Conservation (phyloP, 1,284 basidiomycete species). For the Gomphus sp. region DNA sequence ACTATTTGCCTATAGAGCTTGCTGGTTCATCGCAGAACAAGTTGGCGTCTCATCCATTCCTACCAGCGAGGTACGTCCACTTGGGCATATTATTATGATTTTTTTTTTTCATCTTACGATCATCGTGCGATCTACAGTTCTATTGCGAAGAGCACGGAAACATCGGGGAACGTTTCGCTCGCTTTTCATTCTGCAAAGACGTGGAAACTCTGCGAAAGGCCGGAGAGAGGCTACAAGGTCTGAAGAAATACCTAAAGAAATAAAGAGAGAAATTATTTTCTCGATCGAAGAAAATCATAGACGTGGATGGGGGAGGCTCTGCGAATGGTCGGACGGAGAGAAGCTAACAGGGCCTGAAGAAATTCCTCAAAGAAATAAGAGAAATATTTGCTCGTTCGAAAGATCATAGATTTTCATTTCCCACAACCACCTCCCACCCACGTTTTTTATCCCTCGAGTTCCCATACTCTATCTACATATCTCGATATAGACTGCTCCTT, state of each 20-base stretch:
- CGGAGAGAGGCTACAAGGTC: slow-evolving; percentile 62
- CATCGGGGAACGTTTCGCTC: slow-evolving; percentile 80
- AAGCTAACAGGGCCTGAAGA: slow-evolving; percentile 62
- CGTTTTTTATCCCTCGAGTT: slow-evolving; percentile 10
- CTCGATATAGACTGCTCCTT: slow-evolving; percentile 55
- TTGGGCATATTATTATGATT: neutral
- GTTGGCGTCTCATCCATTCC: slow-evolving; percentile 88
- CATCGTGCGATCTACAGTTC: slow-evolving; percentile 43
- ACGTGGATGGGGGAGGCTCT: slow-evolving; percentile 47
- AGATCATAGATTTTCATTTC: neutral
- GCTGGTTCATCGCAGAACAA: slow-evolving; percentile 87
- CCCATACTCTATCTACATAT: slow-evolving; percentile 51
- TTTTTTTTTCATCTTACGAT: neutral
- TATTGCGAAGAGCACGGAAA: slow-evolving; percentile 78
- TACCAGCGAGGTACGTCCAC: slow-evolving; percentile 71
- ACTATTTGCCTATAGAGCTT: slow-evolving; percentile 42
- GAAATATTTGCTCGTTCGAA: neutral
- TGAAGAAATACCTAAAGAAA: slow-evolving; percentile 57
- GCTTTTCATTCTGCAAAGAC: slow-evolving; percentile 95
- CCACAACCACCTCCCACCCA: neutral
- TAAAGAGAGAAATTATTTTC: neutral
- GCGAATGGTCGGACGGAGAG: slow-evolving; percentile 54
- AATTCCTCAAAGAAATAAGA: slow-evolving; percentile 18
- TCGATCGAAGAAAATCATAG: neutral
- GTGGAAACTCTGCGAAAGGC: slow-evolving; percentile 71